These are phyloP conservation scores for Colletotrichum falcatum DNA, from an alignment of 2,329 filamentous ascomycete genomes.

Conservation along the genomic window DNA sequence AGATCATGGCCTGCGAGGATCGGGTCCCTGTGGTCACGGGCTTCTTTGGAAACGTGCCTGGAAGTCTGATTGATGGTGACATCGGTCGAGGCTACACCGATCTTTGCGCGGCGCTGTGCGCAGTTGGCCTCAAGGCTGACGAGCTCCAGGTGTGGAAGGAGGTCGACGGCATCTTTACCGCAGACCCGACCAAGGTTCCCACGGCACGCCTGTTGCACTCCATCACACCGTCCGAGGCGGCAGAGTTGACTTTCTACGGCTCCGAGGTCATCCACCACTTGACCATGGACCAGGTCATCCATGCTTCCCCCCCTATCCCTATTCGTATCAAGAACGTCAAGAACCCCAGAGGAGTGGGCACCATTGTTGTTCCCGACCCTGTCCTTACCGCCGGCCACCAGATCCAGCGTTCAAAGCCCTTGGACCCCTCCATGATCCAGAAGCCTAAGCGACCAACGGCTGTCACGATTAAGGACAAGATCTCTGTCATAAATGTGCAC, in stretches of 20 bases:
- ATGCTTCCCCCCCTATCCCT: constrained; percentile 80
- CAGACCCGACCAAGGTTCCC: constrained; percentile 89
- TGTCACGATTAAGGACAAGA: constrained; percentile 97
- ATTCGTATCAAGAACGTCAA: constrained; percentile 95
- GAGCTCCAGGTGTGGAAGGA: constrained; percentile 99
- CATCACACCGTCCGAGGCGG: constrained; percentile 94
- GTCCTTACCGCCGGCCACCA: constrained; percentile 66
- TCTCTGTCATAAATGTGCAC: constrained; percentile 97
- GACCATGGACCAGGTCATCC: constrained; percentile 97
- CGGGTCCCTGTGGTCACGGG: constrained; percentile 87
- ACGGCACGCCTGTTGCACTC: constrained; percentile 89
- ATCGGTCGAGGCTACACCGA: constrained; percentile 97
- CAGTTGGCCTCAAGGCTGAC: constrained; percentile 86
- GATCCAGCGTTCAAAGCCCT: constrained; percentile 65
- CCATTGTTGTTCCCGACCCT: constrained; percentile 84
- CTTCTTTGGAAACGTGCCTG: constrained; percentile 94
- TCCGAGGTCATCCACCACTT: constrained; percentile 98
- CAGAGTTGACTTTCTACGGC: constrained; percentile 93
- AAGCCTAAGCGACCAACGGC: constrained; percentile 83
- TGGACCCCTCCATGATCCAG: constrained; percentile 57
- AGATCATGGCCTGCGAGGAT: constrained; percentile 73
- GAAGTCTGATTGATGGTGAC: constrained; percentile 86
- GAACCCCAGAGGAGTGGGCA: constrained; percentile 83
- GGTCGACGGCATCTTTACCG: constrained; percentile 92
- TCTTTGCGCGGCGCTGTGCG: constrained; percentile 90